Evolutionary conservation across 805 yeast species (phyloP).

Genomic region (Zygosaccharomyces kombuchaensis): DNA sequence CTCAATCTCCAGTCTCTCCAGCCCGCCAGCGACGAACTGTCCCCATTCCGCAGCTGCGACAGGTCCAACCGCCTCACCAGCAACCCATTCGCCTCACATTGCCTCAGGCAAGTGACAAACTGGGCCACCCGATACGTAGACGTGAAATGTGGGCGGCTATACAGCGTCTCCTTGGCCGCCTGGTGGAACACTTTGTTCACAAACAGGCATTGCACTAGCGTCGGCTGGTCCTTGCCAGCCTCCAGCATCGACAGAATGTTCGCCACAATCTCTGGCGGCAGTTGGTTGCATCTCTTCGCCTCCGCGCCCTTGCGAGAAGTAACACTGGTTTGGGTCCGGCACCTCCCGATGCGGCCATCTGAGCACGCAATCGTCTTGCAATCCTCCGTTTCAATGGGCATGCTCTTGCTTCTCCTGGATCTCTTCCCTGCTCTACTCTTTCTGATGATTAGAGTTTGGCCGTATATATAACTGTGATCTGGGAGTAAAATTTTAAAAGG

Average conservation of each 20-base stretch:
- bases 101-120: slow-evolving; percentile 62
- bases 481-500: slow-evolving; percentile 1
- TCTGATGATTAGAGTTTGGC: background rate
- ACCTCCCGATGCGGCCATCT: slow-evolving; percentile 1
- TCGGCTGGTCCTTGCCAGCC: slow-evolving; percentile 12
- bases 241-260: slow-evolving; percentile 22
- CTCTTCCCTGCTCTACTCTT: background rate
- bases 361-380: background rate
- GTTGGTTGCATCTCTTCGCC: slow-evolving; percentile 23
- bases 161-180: slow-evolving; percentile 52
- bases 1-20: slow-evolving; percentile 92
- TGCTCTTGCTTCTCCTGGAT: background rate
- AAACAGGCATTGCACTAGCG: slow-evolving; percentile 45
- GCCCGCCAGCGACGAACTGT: slow-evolving; percentile 1
- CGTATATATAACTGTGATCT: background rate
- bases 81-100: slow-evolving; percentile 50
- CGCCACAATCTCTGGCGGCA: slow-evolving; percentile 35
- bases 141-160: slow-evolving; percentile 49
- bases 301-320: slow-evolving; percentile 11
- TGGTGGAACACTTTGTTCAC: slow-evolving; percentile 49
- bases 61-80: slow-evolving; percentile 57
- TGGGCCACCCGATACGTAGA: slow-evolving; percentile 80
- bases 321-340: slow-evolving; percentile 3
- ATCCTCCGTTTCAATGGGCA: background rate
- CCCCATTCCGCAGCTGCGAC: slow-evolving; percentile 44